Conservation (phyloP, 2,329 filamentous ascomycete species). For the Aspergillus sp. region DNA sequence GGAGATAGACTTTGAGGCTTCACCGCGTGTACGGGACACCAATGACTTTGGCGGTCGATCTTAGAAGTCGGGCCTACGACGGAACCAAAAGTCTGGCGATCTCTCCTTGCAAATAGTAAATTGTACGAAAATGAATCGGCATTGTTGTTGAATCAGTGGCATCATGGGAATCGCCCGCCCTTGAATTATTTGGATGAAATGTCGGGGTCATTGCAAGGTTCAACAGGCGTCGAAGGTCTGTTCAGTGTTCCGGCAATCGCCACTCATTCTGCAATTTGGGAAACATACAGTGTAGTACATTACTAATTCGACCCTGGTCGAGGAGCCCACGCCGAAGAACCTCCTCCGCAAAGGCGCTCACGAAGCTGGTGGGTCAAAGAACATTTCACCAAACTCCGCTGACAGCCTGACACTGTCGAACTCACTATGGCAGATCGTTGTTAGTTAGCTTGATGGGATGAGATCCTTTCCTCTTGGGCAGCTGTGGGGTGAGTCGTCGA, state of each 20-base stretch:
- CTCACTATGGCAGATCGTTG: neutral
- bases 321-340: too few species aligned
- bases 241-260: too few species aligned
- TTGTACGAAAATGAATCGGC: neutral
- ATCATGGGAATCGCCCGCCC: neutral
- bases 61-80: neutral
- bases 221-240: neutral
- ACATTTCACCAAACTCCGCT: too few species aligned
- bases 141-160: neutral
- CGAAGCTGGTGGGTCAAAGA: too few species aligned
- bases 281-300: too few species aligned
- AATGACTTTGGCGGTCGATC: constrained; percentile 3
- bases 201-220: neutral
- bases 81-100: constrained; percentile 1
- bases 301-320: too few species aligned
- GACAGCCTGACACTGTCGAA: too few species aligned
- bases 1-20: constrained; percentile 2
- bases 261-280: too few species aligned
- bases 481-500: neutral
- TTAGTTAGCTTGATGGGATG: neutral
- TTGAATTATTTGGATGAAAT: neutral
- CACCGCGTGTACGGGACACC: neutral
- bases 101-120: neutral
- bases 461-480: neutral
- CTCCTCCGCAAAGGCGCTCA: too few species aligned